phyloP scores from a whole-genome alignment of 163 green algal genomes.

The Picocystis sp. region DNA sequence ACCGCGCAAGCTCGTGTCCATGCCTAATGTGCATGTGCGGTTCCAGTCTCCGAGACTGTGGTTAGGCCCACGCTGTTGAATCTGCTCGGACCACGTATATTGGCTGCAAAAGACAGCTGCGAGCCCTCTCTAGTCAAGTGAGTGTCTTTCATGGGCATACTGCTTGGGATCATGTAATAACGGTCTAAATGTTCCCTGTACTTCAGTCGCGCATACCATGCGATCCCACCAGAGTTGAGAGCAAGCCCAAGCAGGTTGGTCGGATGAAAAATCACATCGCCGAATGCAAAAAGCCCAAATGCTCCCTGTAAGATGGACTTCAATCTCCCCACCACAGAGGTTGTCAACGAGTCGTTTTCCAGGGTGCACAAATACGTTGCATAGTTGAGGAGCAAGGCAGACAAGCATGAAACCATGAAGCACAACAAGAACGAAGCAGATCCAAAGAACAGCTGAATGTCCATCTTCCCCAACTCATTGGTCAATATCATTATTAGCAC shows the following conservation, averaged over 20 bases:
- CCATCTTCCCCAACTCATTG: slow-evolving; percentile 14
- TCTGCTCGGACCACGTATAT: neutral
- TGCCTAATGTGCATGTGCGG: too few relatives aligned
- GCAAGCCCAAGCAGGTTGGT: slow-evolving; percentile 20
- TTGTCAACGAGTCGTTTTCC: slow-evolving; percentile 31
- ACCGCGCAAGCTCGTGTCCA: too few relatives aligned
- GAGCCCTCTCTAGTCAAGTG: slow-evolving; percentile 3
- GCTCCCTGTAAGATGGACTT: slow-evolving; percentile 24
- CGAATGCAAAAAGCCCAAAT: slow-evolving; percentile 26
- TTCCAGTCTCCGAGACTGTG: too few relatives aligned
- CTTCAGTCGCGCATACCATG: slow-evolving; percentile 33
- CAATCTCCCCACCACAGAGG: slow-evolving; percentile 20
- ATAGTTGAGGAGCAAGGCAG: slow-evolving; percentile 32
- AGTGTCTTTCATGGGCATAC: too few relatives aligned
- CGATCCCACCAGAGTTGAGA: slow-evolving; percentile 26
- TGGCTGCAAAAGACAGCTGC: slow-evolving; percentile 6
- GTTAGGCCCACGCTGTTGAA: neutral
- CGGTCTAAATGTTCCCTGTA: slow-evolving; percentile 12
- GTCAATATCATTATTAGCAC: slow-evolving; percentile 19
- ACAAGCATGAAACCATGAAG: slow-evolving; percentile 20
- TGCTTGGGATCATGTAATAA: too few relatives aligned
- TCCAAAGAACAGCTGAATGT: slow-evolving; percentile 6
- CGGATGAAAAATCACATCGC: slow-evolving; percentile 18
- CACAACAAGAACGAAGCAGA: slow-evolving; percentile 15
- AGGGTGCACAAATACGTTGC: slow-evolving; percentile 31